Evolutionary conservation across 176 grass and related monocot species (phyloP), one percentile per base, ranked within the genome.

Genomic region (Metroxylon sagu): DNA sequence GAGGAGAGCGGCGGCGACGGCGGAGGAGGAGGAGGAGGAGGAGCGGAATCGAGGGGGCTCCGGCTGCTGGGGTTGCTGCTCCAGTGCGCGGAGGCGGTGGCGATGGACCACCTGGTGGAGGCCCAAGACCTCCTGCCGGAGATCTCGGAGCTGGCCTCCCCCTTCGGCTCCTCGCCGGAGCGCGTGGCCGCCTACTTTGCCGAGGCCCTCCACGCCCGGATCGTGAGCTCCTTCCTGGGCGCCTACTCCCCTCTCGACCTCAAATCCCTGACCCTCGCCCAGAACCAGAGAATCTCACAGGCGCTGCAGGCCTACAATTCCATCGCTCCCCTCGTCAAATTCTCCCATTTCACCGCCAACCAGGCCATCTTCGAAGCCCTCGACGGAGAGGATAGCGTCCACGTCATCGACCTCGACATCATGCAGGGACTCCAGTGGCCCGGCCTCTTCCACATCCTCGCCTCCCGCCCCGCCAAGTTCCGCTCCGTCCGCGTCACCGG

Each of bases 341-440:
- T 95, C 90, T 85, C 90, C 21, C 82, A 95, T 82, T 89, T 95
- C 90, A 95, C 85, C 1, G 85, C 90, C 30, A 95, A 95, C 76
- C 86, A 95, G 69, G 85, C 82, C 64, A 95, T 95, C 77, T 80
- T 89, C 48, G 82, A 84, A 69, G 90, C 82, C 48, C 68, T 95
- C 43, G 79, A 80, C 39, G 70, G 90, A 51, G 77, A 73, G 49
- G 77, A 89, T 60, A 49, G 67, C 43, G 74, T 95, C 54, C 90
- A 89, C 58, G 77, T 95, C 10, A 18, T 95, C 51, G 90, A 89
- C 72, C 76, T 95, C 56, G 90, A 95, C 68, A 89, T 95, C 77
- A 95, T 95, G 90, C 83, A 95, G 74, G 90, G 90, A 2, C 64
- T 95, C 29, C 86, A 95, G 68, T 95, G 90, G 90, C 90, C 86